These are phyloP conservation scores for Pyricularia grisea DNA, from an alignment of 2,329 filamentous ascomycete species.

Conservation along the genomic window DNA sequence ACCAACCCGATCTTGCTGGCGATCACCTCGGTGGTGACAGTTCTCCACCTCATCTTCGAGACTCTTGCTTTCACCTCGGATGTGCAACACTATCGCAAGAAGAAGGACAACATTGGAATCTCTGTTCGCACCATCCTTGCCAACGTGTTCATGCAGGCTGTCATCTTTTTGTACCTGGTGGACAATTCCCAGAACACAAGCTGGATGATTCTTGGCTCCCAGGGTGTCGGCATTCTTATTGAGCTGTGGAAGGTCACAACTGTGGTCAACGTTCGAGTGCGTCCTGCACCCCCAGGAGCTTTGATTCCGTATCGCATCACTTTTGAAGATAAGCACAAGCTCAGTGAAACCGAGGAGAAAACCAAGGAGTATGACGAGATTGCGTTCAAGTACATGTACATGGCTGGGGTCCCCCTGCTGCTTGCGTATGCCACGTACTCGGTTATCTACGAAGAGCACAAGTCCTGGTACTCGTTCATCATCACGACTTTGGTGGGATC, in stretches of 20 bases:
- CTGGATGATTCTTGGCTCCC: conserved; percentile 96
- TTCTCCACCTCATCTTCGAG: conserved; percentile 92
- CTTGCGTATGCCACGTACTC: conserved; percentile 87
- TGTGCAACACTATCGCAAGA: conserved; percentile 96
- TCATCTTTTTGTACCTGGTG: conserved; percentile 94
- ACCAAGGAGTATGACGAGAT: conserved; percentile 98
- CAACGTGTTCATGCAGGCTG: conserved; percentile 93
- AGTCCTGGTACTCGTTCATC: conserved; percentile 95
- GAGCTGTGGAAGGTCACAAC: conserved; percentile 94
- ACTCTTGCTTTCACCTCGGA: conserved; percentile 95
- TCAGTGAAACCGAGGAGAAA: conserved; percentile 92
- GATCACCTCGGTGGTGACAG: conserved; percentile 73
- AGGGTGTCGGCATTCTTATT: conserved; percentile 68
- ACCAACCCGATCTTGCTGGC: conserved; percentile 86
- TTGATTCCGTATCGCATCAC: conserved; percentile 68
- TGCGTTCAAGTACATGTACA: conserved; percentile 95
- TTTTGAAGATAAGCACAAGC: conserved; percentile 95
- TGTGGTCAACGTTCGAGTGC: conserved; percentile 77
- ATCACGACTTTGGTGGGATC: conserved; percentile 92
- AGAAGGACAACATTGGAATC: conserved; percentile 98
- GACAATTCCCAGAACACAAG: conserved; percentile 97
- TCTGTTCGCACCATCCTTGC: conserved; percentile 92
- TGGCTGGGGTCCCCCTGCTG: conserved; percentile 79
- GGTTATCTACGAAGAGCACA: conserved; percentile 85
- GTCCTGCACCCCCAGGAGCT: conserved; percentile 57